Percentiles rank a stretch among this genome's conserved stretches.
Evolutionary conservation across 2,329 filamentous ascomycete species (phyloP).

Genomic region (Phaeophleospora eucalypticola): DNA sequence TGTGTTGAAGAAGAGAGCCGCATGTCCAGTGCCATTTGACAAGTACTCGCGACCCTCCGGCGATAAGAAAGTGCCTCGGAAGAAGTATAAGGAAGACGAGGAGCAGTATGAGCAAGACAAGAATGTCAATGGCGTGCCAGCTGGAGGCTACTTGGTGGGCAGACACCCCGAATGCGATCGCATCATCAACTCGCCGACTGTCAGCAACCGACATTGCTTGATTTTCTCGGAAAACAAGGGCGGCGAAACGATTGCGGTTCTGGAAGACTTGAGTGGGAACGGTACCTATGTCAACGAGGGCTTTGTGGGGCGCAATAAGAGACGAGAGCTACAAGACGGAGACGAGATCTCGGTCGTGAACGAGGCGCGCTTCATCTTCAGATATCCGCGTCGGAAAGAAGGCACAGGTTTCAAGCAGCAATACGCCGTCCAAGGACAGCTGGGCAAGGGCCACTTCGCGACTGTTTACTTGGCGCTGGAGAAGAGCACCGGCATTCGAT

Average conservation of each 20-base stretch:
- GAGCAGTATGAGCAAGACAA: slow-evolving; percentile 57
- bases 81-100: slow-evolving; percentile 57
- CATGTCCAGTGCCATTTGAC: slow-evolving; percentile 58
- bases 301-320: slow-evolving; percentile 85
- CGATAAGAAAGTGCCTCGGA: slow-evolving; percentile 44
- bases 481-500: slow-evolving; percentile 74
- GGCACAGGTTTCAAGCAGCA: slow-evolving; percentile 79
- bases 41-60: slow-evolving; percentile 36
- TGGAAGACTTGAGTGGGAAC: slow-evolving; percentile 93
- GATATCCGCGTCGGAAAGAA: slow-evolving; percentile 72
- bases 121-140: slow-evolving; percentile 52
- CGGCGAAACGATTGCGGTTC: slow-evolving; percentile 61
- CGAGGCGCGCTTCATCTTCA: slow-evolving; percentile 83
- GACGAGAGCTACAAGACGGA: slow-evolving; percentile 79
- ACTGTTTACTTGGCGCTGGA: slow-evolving; percentile 90
- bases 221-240: slow-evolving; percentile 60
- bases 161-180: slow-evolving; percentile 84
- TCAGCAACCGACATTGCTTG: slow-evolving; percentile 81
- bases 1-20: slow-evolving; percentile 69
- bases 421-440: slow-evolving; percentile 76
- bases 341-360: slow-evolving; percentile 88
- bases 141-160: slow-evolving; percentile 85
- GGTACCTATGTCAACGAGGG: slow-evolving; percentile 95
- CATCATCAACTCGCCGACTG: slow-evolving; percentile 67
- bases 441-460: slow-evolving; percentile 93